Base-by-base conservation (phyloP, 495 filamentous ascomycete species). In the Sphaerosporella brunnea region DNA sequence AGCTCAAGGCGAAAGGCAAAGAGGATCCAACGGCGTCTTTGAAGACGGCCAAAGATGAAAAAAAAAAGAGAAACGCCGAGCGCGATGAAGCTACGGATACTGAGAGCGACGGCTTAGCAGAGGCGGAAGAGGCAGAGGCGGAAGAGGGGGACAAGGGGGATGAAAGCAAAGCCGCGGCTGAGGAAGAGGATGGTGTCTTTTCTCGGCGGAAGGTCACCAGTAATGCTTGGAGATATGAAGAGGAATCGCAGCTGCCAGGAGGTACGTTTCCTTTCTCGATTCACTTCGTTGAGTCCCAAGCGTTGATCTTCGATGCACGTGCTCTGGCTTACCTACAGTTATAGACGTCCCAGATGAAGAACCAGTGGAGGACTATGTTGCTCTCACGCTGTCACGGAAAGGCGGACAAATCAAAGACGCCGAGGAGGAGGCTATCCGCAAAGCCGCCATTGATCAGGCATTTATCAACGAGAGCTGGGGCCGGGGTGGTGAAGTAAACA, bases 1-100 rank as follows among this genome's bases (percentile, higher is more conserved):
- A 52, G 13, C 64, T 53, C 20, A 63, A 64, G 38, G 60, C 56
- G 21, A 64, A 47, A 20, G 67, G 63, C 34, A 64, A 62, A 28
- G 49, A 50, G 23, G 51, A 63, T 55, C 47, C 56, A 53, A 52
- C 61, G 62, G 30, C 68, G 51, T 34, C 64, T 61, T 48, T 58
- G 53, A 38, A 64, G 53, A 53, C 67, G 35, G 34, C 59, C 48
- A 47, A 64, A 50, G 40, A 63, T 46, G 48, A 55, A 38, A 50
- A 39, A 28, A 10, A 5, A 4, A 11, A 25, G 21, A 25, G 8
- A 8, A 37, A 18, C 10, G 19, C 18, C 7, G 16, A 25, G 20
- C 13, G 19, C 20, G n/a, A 16, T 16, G 15, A 21, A 16, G 13
- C 36, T 39, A 8, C 58, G 40, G 54, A 46, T 16, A 44, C 60